These are phyloP conservation scores for Neoscytalidium dimidiatum DNA, from an alignment of 2,329 filamentous ascomycete genomes.

Conservation along the genomic window DNA sequence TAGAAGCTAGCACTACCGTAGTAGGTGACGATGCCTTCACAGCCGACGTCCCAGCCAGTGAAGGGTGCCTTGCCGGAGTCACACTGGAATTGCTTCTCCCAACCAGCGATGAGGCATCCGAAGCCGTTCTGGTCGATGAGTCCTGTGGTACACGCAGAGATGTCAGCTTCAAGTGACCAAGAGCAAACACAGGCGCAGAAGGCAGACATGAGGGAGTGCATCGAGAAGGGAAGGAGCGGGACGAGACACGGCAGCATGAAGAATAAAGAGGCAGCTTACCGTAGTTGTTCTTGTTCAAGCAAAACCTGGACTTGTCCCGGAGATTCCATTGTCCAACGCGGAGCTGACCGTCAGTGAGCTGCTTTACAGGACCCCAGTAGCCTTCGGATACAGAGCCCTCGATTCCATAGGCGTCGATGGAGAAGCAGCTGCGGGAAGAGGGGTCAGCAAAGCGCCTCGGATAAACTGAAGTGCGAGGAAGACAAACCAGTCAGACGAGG, in stretches of 20 bases:
- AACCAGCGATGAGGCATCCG: slow-evolving; percentile 5
- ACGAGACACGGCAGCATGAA: neutral
- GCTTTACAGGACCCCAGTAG: neutral
- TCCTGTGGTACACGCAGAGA: neutral
- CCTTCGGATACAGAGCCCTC: neutral
- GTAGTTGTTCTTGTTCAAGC: neutral
- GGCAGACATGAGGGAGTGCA: neutral
- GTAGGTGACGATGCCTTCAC: neutral
- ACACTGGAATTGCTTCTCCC: slow-evolving; percentile 6
- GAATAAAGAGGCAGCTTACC: neutral
- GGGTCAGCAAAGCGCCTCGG: neutral
- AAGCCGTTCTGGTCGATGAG: slow-evolving; percentile 5
- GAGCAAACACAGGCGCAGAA: neutral
- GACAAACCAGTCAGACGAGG: neutral
- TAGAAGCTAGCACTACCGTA: neutral
- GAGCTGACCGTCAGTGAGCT: slow-evolving; percentile 10
- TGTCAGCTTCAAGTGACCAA: neutral
- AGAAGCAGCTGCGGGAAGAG: neutral
- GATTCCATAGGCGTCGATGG: neutral
- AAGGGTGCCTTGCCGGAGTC: neutral
- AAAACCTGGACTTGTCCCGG: neutral
- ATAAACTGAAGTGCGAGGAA: neutral
- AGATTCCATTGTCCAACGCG: slow-evolving; percentile 7
- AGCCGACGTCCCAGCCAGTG: neutral
- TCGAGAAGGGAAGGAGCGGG: neutral